Evolutionary conservation across 768 basidiomycete species (phyloP).

Genomic region (Zangia roseola): DNA sequence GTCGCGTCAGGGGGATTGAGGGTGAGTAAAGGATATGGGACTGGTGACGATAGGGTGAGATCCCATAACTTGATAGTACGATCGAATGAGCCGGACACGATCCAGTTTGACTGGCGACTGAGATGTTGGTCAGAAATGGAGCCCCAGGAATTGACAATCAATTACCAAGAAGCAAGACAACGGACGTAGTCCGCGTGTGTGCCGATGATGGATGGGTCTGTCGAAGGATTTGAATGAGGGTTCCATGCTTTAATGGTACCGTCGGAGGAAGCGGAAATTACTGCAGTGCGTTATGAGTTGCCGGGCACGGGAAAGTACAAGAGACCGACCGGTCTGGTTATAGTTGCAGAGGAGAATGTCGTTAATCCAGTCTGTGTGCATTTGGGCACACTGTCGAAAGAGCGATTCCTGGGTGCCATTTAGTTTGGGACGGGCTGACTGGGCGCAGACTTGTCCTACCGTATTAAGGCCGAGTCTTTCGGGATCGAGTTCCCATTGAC

Average conservation of each 20-base stretch:
- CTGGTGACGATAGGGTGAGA: conserved; percentile 44
- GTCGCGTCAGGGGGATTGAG: conserved; percentile 66
- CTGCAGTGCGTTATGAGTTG: conserved; percentile 34
- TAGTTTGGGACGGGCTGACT: conserved; percentile 1
- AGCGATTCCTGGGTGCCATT: conserved; percentile 43
- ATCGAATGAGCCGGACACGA: conserved; percentile 94
- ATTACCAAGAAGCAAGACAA: conserved; percentile 70
- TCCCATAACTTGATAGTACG: conserved; percentile 96
- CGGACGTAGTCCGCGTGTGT: conserved; percentile 85
- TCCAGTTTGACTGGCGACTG: conserved; percentile 80
- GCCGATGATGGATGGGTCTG: conserved; percentile 69
- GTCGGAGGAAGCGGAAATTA: conserved; percentile 93
- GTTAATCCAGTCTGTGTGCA: conserved; percentile 95
- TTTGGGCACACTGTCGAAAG: conserved; percentile 87
- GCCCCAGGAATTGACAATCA: conserved; percentile 1
- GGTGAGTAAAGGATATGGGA: conserved; percentile 57
- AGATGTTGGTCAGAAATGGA: conserved; percentile 10
- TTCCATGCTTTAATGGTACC: conserved; percentile 93
- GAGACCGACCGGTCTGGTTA: conserved; percentile 74
- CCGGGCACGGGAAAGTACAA: neutral
- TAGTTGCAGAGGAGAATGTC: conserved; percentile 89
- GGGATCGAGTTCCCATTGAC: conserved; percentile 77
- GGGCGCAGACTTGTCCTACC: conserved; percentile 37
- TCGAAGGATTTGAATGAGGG: conserved; percentile 62
- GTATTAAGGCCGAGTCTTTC: conserved; percentile 46